These are phyloP conservation scores for Stagonosporopsis cucurbitacearum DNA, from an alignment of 2,329 filamentous ascomycete genomes.

Conservation along the genomic window DNA sequence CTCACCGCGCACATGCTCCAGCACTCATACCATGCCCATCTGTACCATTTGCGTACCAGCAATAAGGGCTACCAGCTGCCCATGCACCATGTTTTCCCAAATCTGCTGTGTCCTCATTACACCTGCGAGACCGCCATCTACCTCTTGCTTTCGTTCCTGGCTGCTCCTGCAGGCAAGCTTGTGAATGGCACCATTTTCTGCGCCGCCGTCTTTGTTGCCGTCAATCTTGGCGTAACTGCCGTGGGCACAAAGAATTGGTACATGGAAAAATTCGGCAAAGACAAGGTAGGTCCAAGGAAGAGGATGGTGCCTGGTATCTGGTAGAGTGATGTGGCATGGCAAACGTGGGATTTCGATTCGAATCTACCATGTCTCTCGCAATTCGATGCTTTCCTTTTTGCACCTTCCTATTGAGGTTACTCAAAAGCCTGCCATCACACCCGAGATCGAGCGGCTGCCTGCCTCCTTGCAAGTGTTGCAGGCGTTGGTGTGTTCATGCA, in stretches of 20 bases:
- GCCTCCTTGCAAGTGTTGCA: constrained; percentile 2
- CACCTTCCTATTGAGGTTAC: constrained; percentile 5
- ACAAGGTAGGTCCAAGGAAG: constrained; percentile 37
- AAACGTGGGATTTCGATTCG: constrained; percentile 8
- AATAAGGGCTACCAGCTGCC: constrained; percentile 79
- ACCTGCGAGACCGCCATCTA: constrained; percentile 88
- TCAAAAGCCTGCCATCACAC: neutral
- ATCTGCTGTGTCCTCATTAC: constrained; percentile 86
- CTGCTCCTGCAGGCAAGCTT: constrained; percentile 69
- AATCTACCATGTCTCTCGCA: constrained; percentile 6
- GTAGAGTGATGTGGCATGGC: constrained; percentile 23
- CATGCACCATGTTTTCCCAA: constrained; percentile 71
- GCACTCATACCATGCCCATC: constrained; percentile 63
- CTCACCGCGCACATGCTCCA: constrained; percentile 74
- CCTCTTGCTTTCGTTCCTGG: constrained; percentile 73
- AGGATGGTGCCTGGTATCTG: constrained; percentile 45
- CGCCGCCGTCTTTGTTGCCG: constrained; percentile 73
- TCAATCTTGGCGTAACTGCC: constrained; percentile 85
- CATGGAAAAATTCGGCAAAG: constrained; percentile 38
- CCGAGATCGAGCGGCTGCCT: neutral
- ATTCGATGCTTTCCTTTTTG: neutral
- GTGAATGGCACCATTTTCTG: constrained; percentile 77
- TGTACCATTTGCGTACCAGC: constrained; percentile 50
- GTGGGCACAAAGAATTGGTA: constrained; percentile 71
- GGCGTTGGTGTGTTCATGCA: neutral